Conservation (phyloP, 257 asterid species). For the Anisodus acutangulus region DNA sequence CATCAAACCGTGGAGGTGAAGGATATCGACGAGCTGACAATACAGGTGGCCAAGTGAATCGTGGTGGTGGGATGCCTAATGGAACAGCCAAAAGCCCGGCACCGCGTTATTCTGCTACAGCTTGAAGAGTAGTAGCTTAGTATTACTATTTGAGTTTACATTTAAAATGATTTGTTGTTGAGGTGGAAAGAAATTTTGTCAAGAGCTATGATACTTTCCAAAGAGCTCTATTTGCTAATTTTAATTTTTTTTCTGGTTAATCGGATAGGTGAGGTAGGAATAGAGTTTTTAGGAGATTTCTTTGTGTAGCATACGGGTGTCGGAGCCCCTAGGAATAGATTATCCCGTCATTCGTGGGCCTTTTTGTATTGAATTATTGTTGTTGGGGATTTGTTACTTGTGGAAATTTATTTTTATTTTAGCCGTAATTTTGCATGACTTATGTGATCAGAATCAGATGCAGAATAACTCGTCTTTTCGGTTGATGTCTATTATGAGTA, state of each 20-base stretch:
- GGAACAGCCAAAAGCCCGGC: slow-evolving; percentile 54
- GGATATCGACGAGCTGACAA: slow-evolving; percentile 58
- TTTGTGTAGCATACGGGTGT: slow-evolving; percentile 22
- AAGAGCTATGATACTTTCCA: slow-evolving; percentile 15
- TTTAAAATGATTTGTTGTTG: neutral
- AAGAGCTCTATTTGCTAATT: slow-evolving; percentile 24
- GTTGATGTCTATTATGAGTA: neutral
- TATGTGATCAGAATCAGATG: neutral
- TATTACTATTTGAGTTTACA: slow-evolving; percentile 25
- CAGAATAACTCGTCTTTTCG: neutral
- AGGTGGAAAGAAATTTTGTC: slow-evolving; percentile 27
- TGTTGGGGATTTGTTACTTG: neutral
- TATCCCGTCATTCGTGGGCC: neutral
- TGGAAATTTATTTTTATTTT: neutral
- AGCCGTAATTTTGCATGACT: neutral
- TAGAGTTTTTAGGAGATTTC: slow-evolving; percentile 5
- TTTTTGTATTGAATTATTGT: slow-evolving; percentile 24
- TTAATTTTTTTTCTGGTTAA: neutral
- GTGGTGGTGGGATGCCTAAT: slow-evolving; percentile 56
- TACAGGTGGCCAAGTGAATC: slow-evolving; percentile 39
- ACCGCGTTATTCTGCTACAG: slow-evolving; percentile 65
- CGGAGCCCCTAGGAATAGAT: neutral
- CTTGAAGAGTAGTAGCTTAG: slow-evolving; percentile 47
- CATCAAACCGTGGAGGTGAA: slow-evolving; percentile 58
- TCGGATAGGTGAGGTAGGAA: slow-evolving; percentile 4